Conservation (phyloP, 2,329 filamentous ascomycete species). For the Calonectria naviculata region DNA sequence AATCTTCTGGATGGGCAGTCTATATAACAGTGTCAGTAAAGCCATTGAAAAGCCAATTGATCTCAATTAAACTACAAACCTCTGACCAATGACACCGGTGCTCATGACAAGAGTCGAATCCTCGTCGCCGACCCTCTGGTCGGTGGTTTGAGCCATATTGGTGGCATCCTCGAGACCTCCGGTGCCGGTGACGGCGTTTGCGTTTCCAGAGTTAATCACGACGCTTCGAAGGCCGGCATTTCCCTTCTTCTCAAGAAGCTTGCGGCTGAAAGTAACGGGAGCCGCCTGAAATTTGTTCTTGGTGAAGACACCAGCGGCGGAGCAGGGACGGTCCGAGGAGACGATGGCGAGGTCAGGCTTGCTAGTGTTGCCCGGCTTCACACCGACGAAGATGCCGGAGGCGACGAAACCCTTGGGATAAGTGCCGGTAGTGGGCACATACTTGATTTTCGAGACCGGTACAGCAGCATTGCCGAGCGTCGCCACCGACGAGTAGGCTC, state of each 20-base stretch:
- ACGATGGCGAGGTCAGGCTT: conserved; percentile 93
- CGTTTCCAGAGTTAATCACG: conserved; percentile 94
- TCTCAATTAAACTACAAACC: conserved; percentile 57
- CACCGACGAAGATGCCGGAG: conserved; percentile 89
- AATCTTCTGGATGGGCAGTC: conserved; percentile 92
- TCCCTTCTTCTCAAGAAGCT: conserved; percentile 73
- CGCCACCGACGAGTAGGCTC: conserved; percentile 47
- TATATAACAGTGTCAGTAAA: conserved; percentile 53
- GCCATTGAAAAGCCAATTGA: conserved; percentile 10
- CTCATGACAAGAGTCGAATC: conserved; percentile 92
- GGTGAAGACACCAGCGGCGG: conserved; percentile 93
- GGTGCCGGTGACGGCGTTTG: conserved; percentile 95
- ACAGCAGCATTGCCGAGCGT: conserved; percentile 53
- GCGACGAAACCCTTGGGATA: conserved; percentile 93
- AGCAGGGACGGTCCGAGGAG: conserved; percentile 85
- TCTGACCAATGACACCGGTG: conserved; percentile 96
- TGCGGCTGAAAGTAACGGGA: conserved; percentile 86
- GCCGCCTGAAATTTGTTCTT: conserved; percentile 99
- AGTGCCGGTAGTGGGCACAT: conserved; percentile 84
- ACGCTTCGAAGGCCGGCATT: conserved; percentile 82
- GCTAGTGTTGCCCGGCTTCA: conserved; percentile 91
- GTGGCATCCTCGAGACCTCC: conserved; percentile 89
- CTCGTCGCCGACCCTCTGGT: conserved; percentile 65
- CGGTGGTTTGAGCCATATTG: conserved; percentile 83
- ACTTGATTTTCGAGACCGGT: conserved; percentile 87